These are phyloP conservation scores for Backusella liffmaniae DNA, from an alignment of 192 early-diverging fungal species.

Conservation along the genomic window DNA sequence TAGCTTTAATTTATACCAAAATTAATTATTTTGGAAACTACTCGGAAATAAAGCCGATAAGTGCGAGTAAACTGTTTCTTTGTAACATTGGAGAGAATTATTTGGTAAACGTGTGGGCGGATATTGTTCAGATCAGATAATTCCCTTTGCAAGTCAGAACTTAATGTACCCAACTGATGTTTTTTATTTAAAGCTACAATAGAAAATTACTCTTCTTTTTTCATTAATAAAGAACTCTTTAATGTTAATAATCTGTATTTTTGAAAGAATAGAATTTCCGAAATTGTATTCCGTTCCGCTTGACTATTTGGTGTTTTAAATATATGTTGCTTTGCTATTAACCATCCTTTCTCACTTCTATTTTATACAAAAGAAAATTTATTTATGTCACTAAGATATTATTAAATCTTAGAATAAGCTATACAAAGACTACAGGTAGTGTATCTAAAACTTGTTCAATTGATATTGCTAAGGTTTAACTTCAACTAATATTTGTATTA, in stretches of 20 bases:
- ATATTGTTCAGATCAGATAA: not conserved
- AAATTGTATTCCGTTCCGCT: too few species aligned
- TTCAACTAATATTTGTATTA: not conserved
- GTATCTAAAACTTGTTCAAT: not conserved
- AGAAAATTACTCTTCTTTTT: not conserved
- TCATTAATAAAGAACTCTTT: not conserved
- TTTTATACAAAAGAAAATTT: too few species aligned
- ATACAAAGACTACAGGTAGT: not conserved
- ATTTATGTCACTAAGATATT: not conserved
- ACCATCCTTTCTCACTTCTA: too few species aligned
- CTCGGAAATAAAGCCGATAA: conserved; percentile 1
- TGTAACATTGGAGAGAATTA: not conserved
- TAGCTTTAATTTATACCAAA: not conserved
- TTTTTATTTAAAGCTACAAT: not conserved
- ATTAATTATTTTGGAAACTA: not conserved
- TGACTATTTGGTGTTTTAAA: too few species aligned
- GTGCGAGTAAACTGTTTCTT: not conserved
- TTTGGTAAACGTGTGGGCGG: not conserved
- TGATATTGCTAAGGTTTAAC: not conserved
- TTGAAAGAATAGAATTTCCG: too few species aligned
- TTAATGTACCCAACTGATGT: not conserved
- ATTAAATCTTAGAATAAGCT: not conserved
- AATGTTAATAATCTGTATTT: not conserved
- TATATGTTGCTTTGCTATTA: too few species aligned
- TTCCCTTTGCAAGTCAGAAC: not conserved